Percentiles rank a stretch among this genome's conserved stretches.
phyloP scores from a whole-genome alignment of 2,329 filamentous ascomycete genomes.

The Neopestalotiopsis sp. region DNA sequence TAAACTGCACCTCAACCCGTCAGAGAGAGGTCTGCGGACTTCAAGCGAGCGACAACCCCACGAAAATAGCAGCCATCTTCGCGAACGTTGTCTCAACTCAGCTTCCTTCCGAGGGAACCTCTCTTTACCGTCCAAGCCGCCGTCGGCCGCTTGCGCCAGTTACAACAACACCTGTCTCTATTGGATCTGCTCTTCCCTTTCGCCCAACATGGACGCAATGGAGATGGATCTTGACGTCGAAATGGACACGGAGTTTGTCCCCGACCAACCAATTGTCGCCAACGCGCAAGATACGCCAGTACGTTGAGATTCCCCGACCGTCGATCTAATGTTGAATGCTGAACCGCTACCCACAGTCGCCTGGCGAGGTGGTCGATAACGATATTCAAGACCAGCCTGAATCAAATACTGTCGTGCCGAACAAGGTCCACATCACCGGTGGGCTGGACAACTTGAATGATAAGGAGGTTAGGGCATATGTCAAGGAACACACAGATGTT shows the following conservation, averaged over 20 bases:
- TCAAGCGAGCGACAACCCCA: no score
- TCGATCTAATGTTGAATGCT: constrained; percentile 18
- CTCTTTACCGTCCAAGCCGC: no score
- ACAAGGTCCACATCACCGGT: constrained; percentile 84
- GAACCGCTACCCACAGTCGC: constrained; percentile 27
- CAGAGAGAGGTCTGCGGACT: no score
- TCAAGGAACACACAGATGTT: constrained; percentile 64
- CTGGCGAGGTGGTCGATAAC: constrained; percentile 46
- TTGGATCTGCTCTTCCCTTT: not conserved
- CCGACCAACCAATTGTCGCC: constrained; percentile 43
- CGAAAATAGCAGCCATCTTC: no score
- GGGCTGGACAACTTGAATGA: constrained; percentile 78
- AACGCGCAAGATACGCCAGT: constrained; percentile 37
- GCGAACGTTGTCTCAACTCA: no score
- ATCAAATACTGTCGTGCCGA: constrained; percentile 42
- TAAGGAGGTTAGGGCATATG: constrained; percentile 77
- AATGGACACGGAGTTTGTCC: constrained; percentile 67
- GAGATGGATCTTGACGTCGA: constrained; percentile 78
- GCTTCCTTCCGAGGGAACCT: no score
- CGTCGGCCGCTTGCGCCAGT: not conserved
- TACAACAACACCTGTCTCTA: not conserved
- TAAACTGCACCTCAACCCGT: no score
- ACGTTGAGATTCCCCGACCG: constrained; percentile 13
- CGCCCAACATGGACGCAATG: constrained; percentile 52
- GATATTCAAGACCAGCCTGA: constrained; percentile 25